Evolutionary conservation across 1,284 basidiomycete genomes (phyloP), one percentile per base, ranked within the genome.

Genomic region (Macrocystidia cucumis): DNA sequence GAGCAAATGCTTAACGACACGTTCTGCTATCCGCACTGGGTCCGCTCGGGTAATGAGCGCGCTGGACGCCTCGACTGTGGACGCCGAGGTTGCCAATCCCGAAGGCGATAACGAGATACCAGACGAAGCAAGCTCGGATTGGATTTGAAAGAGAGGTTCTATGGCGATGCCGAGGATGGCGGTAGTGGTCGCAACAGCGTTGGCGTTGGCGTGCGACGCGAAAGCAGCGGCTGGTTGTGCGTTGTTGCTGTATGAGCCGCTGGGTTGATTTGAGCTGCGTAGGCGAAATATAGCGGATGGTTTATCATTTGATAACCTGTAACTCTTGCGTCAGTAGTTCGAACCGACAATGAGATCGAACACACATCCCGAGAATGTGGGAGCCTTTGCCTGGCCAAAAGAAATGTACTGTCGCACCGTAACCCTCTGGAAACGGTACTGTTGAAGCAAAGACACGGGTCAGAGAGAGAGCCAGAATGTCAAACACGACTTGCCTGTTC

Each of bases 281-380:
- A 95, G 69, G 11, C 89, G 83, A 63, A 92, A 95, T 49, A 96
- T 91, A 1, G 90, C 83, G 1, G 89, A 92, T 0, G 91, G 91
- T 52, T 93, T 93, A 13, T 85, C 79, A 54, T 92, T 92, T 2
- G 90, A 91, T 23, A 96, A 67, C 68, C 90, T 92, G 45, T 3
- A 16, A 14, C n/a, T 19, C 23, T 24, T 35, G 32, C 32, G 29
- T 27, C 13, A 30, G 29, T 30, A 11, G 28, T 4, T 16, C 18
- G 9, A 30, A 14, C 34, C 9, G 32, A 25, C 12, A 30, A 13
- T 29, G 19, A 23, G 17, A 14, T 11, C 12, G 16, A 20, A 69
- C 86, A 53, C 52, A 90, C 90, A 89, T 86, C 50, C 91, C 91
- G 14, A 96, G 66, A 3, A 92, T 58, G 51, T 91, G 86, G 49